These are phyloP conservation scores for Mycena rosella DNA, from an alignment of 768 basidiomycete genomes.

Conservation along the genomic window DNA sequence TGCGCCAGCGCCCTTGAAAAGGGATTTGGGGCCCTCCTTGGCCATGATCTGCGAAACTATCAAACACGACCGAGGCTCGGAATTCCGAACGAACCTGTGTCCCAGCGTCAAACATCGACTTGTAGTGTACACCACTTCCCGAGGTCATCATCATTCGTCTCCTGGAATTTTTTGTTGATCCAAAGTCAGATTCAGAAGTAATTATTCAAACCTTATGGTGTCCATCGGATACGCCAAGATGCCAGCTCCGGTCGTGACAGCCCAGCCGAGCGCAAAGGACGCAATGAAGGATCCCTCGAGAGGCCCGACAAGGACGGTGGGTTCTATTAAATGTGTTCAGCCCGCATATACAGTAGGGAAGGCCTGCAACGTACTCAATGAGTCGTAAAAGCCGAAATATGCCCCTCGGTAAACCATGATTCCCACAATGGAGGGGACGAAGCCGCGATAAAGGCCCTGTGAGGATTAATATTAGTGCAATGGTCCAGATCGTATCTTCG, in stretches of 20 bases:
- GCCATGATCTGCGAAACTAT: conserved; percentile 66
- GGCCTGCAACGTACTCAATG: conserved; percentile 63
- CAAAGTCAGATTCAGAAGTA: conserved; percentile 33
- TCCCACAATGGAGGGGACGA: conserved; percentile 87
- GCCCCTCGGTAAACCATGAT: conserved; percentile 92
- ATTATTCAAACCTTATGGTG: conserved; percentile 65
- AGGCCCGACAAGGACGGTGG: conserved; percentile 83
- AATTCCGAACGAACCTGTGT: conserved; percentile 44
- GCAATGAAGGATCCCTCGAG: conserved; percentile 86
- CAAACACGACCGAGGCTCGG: too few species aligned
- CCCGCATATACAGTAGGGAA: conserved; percentile 31
- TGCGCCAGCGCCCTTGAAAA: conserved; percentile 91
- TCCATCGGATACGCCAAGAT: conserved; percentile 80
- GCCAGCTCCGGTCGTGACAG: conserved; percentile 88
- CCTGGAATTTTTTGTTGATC: conserved; percentile 51
- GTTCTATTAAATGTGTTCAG: conserved; percentile 62
- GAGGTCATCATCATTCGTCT: conserved; percentile 97
- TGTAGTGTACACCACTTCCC: conserved; percentile 81
- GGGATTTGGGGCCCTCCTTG: conserved; percentile 82
- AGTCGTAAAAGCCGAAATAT: conserved; percentile 85
- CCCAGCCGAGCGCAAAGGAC: conserved; percentile 87
- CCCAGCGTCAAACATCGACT: conserved; percentile 85
- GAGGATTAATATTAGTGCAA: too few species aligned
- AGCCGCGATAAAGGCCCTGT: conserved; percentile 93
- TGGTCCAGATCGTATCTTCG: too few species aligned